These are phyloP conservation scores for Prunus davidiana DNA, from an alignment of 306 rosid species.

Conservation along the genomic window DNA sequence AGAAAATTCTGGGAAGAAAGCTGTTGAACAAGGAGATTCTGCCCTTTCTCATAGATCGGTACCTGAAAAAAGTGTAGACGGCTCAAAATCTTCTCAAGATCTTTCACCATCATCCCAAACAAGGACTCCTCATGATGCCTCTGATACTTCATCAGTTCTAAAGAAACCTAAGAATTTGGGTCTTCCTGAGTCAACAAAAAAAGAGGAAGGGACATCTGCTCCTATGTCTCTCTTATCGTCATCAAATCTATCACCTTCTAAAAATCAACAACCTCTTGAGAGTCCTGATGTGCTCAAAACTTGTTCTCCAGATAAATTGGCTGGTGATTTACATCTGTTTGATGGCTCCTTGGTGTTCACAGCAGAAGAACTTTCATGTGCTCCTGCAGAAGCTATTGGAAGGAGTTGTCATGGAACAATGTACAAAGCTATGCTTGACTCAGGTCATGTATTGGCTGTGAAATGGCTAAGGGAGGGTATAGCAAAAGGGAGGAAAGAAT, in stretches of 20 bases:
- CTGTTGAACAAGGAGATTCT: constrained; percentile 32
- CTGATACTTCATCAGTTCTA: constrained; percentile 26
- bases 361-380: constrained; percentile 70
- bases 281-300: constrained; percentile 36
- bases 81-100: constrained; percentile 34
- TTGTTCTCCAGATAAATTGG: constrained; percentile 57
- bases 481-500: constrained; percentile 75
- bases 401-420: constrained; percentile 82
- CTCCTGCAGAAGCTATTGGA: constrained; percentile 68
- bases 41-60: constrained; percentile 32
- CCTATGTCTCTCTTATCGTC: constrained; percentile 53
- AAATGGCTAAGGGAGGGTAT: constrained; percentile 79
- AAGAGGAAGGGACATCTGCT: constrained; percentile 44
- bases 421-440: constrained; percentile 65
- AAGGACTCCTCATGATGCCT: constrained; percentile 16
- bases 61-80: constrained; percentile 33
- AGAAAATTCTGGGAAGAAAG: constrained; percentile 34
- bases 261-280: constrained; percentile 40
- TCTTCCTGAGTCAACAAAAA: constrained; percentile 31
- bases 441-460: constrained; percentile 64
- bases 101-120: constrained; percentile 18
- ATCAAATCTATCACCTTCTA: constrained; percentile 59
- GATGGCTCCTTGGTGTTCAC: constrained; percentile 60
- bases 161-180: constrained; percentile 29
- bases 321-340: constrained; percentile 66